Evolutionary conservation across 805 yeast species (phyloP), one percentile per base, ranked within the genome.

Genomic region (baker's yeast (Saccharomyces cerevisiae)): DNA sequence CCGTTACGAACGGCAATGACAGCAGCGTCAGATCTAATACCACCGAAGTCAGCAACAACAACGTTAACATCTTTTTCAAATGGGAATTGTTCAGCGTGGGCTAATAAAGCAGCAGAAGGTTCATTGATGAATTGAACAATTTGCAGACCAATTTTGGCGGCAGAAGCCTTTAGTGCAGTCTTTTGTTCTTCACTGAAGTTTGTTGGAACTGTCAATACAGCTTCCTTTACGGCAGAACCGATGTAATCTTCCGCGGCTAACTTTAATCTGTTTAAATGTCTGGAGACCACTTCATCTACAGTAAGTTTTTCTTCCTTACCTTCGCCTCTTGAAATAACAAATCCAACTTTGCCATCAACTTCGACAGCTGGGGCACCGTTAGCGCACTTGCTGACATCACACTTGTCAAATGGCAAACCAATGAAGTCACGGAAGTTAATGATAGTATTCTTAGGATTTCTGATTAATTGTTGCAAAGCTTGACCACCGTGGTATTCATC

Each of bases 401-500:
- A 81, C 54, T 87, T 80, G 53, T 76, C 81, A 66, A 81, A 89
- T 43, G 82, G 72, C 65, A 82, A 79, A 56, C 97, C 98, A 63
- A 94, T 78, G 70, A 81, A 89, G 73, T 94, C 99, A 73, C 99
- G 84, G 82, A 94, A 94, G 77, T 88, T 88, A 63, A 87, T 79
- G 59, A 92, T 81, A 31, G 98, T 92, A 78, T 83, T 88, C 54
- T 74, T 75, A 57, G 97, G 84, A 79, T 90, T 89, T 81, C 99
- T 87, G 59, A 94, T 78, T 66, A 92, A 76, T 76, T 94, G 97
- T 54, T 90, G 91, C 64, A 84, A 76, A 55, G 98, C 99, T 77
- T 94, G 98, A 56, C 89, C 86, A 57, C 99, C 99, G 70, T 94
- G 97, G 76, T 89, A 94, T 76, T 94, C 98, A 70, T 94, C 98